A percentile compares a stretch with the other conserved stretches of the same genome.
phyloP scores from a whole-genome alignment of 2,329 filamentous ascomycete genomes.

The Myriosclerotinia duriaeana region DNA sequence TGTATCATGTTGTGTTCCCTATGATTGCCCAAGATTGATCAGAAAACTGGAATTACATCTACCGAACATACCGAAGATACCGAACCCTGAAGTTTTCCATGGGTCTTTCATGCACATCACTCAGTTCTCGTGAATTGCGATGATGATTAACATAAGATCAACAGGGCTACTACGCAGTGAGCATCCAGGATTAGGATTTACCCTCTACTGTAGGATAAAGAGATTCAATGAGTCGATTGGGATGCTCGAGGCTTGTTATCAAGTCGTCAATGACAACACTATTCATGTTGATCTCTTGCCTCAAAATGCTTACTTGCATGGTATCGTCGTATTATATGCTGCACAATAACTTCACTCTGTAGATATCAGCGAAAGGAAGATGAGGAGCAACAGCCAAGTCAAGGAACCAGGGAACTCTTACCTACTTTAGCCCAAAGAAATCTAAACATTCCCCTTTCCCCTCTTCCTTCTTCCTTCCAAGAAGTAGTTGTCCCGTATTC shows the following conservation, averaged over 20 bases:
- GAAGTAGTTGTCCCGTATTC: slow-evolving; percentile 17
- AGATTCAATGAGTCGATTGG: background rate
- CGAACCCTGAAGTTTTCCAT: background rate
- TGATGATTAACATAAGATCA: slow-evolving; percentile 10
- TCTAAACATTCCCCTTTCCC: slow-evolving; percentile 4
- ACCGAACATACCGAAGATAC: slow-evolving; percentile 8
- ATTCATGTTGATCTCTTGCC: slow-evolving; percentile 13
- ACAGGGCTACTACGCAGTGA: slow-evolving; percentile 10
- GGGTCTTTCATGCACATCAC: slow-evolving; percentile 16
- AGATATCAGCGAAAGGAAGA: slow-evolving; percentile 14
- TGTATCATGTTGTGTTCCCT: slow-evolving; percentile 22
- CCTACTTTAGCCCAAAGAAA: slow-evolving; percentile 17
- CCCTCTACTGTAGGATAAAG: background rate
- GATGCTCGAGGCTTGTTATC: background rate
- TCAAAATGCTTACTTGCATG: slow-evolving; percentile 1
- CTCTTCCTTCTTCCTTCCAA: background rate
- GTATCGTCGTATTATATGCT: slow-evolving; percentile 4
- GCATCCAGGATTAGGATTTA: background rate
- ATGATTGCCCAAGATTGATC: slow-evolving; percentile 11
- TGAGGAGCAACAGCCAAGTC: slow-evolving; percentile 17
- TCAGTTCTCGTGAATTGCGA: slow-evolving; percentile 10
- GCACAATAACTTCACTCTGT: background rate
- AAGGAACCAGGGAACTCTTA: slow-evolving; percentile 4
- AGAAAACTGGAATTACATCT: slow-evolving; percentile 12
- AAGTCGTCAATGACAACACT: slow-evolving; percentile 7